These are phyloP conservation scores for Bipolaris victoriae DNA, from an alignment of 2,329 filamentous ascomycete species.

Conservation along the genomic window DNA sequence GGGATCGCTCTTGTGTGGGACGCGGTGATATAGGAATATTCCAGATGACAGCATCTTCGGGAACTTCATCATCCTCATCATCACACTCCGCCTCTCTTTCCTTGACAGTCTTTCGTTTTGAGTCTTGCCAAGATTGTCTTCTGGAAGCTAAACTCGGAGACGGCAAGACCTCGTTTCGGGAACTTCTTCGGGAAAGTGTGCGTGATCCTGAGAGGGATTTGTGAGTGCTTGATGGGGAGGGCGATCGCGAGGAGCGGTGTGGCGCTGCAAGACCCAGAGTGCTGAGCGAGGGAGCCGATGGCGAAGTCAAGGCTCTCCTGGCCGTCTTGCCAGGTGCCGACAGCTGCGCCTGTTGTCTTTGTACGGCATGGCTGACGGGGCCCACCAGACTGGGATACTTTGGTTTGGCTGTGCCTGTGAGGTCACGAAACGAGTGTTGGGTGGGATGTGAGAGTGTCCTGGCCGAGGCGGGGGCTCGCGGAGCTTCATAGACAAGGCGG, in stretches of 20 bases:
- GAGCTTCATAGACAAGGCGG: conserved; percentile 41
- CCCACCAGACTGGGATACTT: conserved; percentile 51
- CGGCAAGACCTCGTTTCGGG: conserved; percentile 41
- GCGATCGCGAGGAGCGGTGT: conserved; percentile 44
- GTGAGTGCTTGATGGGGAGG: conserved; percentile 42
- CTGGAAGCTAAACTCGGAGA: conserved; percentile 41
- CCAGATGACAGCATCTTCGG: conserved; percentile 78
- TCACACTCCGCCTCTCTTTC: conserved; percentile 81
- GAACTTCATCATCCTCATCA: conserved; percentile 71
- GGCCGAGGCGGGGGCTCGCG: conserved; percentile 26
- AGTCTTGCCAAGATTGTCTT: conserved; percentile 70
- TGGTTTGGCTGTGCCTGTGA: conserved; percentile 46
- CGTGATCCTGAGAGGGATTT: conserved; percentile 34
- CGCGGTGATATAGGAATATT: conserved; percentile 80
- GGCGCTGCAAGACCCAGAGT: conserved; percentile 41
- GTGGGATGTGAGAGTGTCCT: conserved; percentile 26
- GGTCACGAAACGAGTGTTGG: conserved; percentile 46
- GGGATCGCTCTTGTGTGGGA: conserved; percentile 47
- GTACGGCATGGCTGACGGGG: conserved; percentile 45
- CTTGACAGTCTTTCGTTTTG: conserved; percentile 67
- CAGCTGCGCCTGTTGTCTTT: conserved; percentile 41
- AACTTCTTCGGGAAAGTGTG: conserved; percentile 43
- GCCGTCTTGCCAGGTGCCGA: conserved; percentile 48
- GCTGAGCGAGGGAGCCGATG: conserved; percentile 44
- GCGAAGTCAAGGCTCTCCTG: conserved; percentile 52